These are phyloP conservation scores for Agastache rugosa DNA, from an alignment of 257 asterid species.

Conservation along the genomic window DNA sequence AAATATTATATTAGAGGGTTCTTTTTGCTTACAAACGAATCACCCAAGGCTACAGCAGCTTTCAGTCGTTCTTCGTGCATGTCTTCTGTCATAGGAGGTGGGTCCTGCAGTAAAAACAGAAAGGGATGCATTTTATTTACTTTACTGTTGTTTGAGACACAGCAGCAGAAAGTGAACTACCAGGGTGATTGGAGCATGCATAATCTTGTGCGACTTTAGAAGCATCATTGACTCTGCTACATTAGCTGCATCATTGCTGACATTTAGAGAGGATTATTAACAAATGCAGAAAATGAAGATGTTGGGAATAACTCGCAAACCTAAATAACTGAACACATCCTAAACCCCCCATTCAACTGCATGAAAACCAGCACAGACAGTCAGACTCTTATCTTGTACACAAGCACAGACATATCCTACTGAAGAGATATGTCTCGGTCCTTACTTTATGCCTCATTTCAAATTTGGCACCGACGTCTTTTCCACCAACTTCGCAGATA, in stretches of 20 bases:
- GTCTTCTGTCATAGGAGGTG: slow-evolving; percentile 96
- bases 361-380: no score
- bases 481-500: not conserved
- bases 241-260: slow-evolving; percentile 73
- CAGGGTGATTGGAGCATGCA: slow-evolving; percentile 89
- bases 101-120: slow-evolving; percentile 57
- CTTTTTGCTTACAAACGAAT: slow-evolving; percentile 66
- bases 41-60: slow-evolving; percentile 83
- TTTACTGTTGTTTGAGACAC: slow-evolving; percentile 23
- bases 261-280: slow-evolving; percentile 44
- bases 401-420: no score
- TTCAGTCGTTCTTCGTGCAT: slow-evolving; percentile 92
- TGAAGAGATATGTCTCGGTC: no score
- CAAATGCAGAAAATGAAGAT: slow-evolving; percentile 35
- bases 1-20: slow-evolving; percentile 10
- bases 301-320: no score
- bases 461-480: no score
- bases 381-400: no score
- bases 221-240: slow-evolving; percentile 73
- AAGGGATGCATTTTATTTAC: slow-evolving; percentile 20
- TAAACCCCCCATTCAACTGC: no score
- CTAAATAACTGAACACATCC: no score
- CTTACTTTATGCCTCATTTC: no score
- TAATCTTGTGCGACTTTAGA: slow-evolving; percentile 60
- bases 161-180: slow-evolving; percentile 50